Evolutionary conservation across 2,329 filamentous ascomycete species (phyloP), one percentile per base, ranked within the genome.

Genomic region (Corinectria fuckeliana): DNA sequence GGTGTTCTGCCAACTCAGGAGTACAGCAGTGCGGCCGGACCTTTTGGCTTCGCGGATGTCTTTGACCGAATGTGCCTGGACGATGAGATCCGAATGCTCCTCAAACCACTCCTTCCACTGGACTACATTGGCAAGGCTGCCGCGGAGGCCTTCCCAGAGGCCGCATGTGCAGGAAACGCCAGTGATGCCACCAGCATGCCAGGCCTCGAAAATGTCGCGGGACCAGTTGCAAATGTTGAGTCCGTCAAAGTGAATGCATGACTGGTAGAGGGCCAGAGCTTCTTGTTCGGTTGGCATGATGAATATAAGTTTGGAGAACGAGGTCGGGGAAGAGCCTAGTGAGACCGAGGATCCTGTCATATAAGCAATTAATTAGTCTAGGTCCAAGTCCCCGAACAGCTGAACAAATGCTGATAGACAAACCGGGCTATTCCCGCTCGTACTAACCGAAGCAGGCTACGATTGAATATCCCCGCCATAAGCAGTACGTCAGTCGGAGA

Each of bases 71-170:
- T 76, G 72, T 3, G 75, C 76, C 56, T 78, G 76, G 8, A 75
- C 70, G 30, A 78, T 76, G 16, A 78, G 64, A 59, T 78, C 75
- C 2, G 69, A 66, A 56, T 78, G 72, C 61, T 78, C 71, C 55
- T 78, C 76, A 50, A 78, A 78, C 77, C 76, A 78, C 53, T 75
- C 72, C 65, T 78, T 78, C 76, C 75, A 78, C 47, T 77, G 73
- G 10, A 78, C 74, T 1, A 78, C 75, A 34, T 77, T 76, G 50
- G 72, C 64, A n/a, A 79, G 73, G 32, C 71, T 74, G 28, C 63
- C 73, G 8, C 74, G 69, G 50, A 78, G 75, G 3, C 73, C 72
- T 55, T 78, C 75, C 76, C 76, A 78, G 9, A 79, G 69, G 3
- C 75, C 71, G 49, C 74, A 77, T 0, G 76, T 78, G 62, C 75